Base-by-base conservation (phyloP, 495 filamentous ascomycete species). In the Collariella sp. region DNA sequence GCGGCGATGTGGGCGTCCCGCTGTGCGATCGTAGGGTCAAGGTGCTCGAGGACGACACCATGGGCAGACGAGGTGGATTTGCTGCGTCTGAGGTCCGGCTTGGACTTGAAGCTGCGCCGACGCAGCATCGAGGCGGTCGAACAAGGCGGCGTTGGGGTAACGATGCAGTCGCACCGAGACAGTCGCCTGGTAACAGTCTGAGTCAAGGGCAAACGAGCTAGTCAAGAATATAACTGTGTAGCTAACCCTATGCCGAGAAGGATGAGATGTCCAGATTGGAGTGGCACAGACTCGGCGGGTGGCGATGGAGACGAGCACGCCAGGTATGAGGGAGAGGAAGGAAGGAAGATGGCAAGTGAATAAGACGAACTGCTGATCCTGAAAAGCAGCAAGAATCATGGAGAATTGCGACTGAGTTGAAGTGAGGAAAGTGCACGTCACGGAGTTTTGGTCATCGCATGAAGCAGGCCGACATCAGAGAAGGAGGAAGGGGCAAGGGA, bases 1-100 rank as follows among this genome's bases (percentile, higher is more conserved):
- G 87, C 86, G 45, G 87, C 87, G 36, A 78, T 76, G 10, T 83
- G 76, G 26, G 87, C 86, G 63, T 87, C 79, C 31, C 74, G 69
- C 44, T 79, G 75, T 11, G 79, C 79, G n/a, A 75, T 59, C 18
- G 77, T 73, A 7, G 82, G 73, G 42, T 81, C 73, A 40, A 81
- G 72, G 33, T 74, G 61, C 33, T 80, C 74, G 15, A 71, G 59
- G 31, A 69, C 62, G 33, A 72, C 71, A 24, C 71, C 77, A 51
- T 74, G 73, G 31, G 80, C 70, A 16, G 83, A 86, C 43, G 79
- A 79, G 40, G 78, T 71, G 16, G 86, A 89, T 65, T 82, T 86
- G 50, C 80, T 76, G 60, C 77, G 78, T 61, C 74, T 74, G 45
- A 85, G 73, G 52, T 60, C 62, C 54, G 62, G 52, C 48, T 52